phyloP scores from a whole-genome alignment of 768 basidiomycete species.

The Dentipellis sp. region DNA sequence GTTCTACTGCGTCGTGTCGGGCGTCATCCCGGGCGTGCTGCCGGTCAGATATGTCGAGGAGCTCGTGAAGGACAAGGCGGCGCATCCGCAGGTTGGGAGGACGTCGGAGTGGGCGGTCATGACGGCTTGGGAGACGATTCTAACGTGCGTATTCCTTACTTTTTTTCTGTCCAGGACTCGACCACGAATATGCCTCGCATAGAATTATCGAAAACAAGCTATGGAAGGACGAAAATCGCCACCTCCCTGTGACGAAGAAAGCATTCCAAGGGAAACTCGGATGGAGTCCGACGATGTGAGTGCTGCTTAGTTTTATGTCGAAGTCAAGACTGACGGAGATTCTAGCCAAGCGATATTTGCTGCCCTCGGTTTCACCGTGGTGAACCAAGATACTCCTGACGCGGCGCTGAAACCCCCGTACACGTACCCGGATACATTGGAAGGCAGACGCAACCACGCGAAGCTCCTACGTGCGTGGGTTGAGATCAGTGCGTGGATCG shows the following conservation, averaged over 20 bases:
- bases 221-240: conserved; percentile 60
- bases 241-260: conserved; percentile 41
- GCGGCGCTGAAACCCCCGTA: conserved; percentile 43
- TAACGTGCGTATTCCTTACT: conserved; percentile 33
- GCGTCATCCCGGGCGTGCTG: conserved; percentile 66
- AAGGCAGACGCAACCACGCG: conserved; percentile 43
- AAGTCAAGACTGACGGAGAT: background rate
- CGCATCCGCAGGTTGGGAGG: conserved; percentile 49
- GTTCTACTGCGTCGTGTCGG: conserved; percentile 60
- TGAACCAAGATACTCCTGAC: conserved; percentile 25
- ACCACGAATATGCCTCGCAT: conserved; percentile 3
- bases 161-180: background rate
- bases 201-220: conserved; percentile 71
- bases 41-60: conserved; percentile 53
- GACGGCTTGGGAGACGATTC: conserved; percentile 54
- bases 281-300: conserved; percentile 54
- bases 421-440: conserved; percentile 35
- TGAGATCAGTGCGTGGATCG: conserved; percentile 60
- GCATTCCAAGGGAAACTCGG: conserved; percentile 59
- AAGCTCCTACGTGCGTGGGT: conserved; percentile 76
- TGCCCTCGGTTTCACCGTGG: conserved; percentile 27
- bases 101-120: conserved; percentile 45
- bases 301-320: background rate
- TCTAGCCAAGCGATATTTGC: conserved; percentile 33
- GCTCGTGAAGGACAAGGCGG: conserved; percentile 49